A percentile compares a stretch with the other conserved stretches of the same genome.
phyloP scores from a whole-genome alignment of 805 yeast genomes.

The Monosporozyma aerobia region DNA sequence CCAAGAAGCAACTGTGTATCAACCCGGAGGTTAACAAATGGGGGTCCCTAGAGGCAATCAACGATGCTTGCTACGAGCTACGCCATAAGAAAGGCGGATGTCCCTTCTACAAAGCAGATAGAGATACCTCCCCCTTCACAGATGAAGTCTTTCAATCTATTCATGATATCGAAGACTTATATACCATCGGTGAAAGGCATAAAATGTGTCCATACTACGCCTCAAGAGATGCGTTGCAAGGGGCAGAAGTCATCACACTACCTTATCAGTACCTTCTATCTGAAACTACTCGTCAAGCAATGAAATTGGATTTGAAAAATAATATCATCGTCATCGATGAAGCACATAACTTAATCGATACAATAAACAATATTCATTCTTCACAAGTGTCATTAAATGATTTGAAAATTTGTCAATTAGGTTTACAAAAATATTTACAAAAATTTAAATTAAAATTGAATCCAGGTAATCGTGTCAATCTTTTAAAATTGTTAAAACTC shows the following conservation, averaged over 20 bases:
- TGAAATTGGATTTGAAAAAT: slow-evolving; percentile 50
- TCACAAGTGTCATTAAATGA: slow-evolving; percentile 44
- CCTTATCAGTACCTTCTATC: slow-evolving; percentile 73
- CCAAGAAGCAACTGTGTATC: slow-evolving; percentile 79
- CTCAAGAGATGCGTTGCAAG: slow-evolving; percentile 43
- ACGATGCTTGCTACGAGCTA: slow-evolving; percentile 72
- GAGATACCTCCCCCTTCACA: slow-evolving; percentile 34
- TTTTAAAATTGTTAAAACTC: slow-evolving; percentile 53
- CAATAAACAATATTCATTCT: slow-evolving; percentile 62
- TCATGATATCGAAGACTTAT: slow-evolving; percentile 75
- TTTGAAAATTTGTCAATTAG: slow-evolving; percentile 35
- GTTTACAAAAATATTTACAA: slow-evolving; percentile 45
- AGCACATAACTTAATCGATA: slow-evolving; percentile 81
- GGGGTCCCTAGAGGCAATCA: slow-evolving; percentile 45
- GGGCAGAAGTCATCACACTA: slow-evolving; percentile 68
- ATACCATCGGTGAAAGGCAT: slow-evolving; percentile 44
- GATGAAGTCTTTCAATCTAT: slow-evolving; percentile 49
- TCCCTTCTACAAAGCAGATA: slow-evolving; percentile 21
- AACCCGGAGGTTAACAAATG: slow-evolving; percentile 49
- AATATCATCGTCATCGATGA: slow-evolving; percentile 80
- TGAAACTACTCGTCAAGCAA: slow-evolving; percentile 49
- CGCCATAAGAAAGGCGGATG: slow-evolving; percentile 36
- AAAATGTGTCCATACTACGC: slow-evolving; percentile 79
- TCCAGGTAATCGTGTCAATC: slow-evolving; percentile 59
- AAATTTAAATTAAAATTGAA: slow-evolving; percentile 60